These are phyloP conservation scores for Yarrowia galli DNA, from an alignment of 1,139 yeast genomes.

Conservation along the genomic window DNA sequence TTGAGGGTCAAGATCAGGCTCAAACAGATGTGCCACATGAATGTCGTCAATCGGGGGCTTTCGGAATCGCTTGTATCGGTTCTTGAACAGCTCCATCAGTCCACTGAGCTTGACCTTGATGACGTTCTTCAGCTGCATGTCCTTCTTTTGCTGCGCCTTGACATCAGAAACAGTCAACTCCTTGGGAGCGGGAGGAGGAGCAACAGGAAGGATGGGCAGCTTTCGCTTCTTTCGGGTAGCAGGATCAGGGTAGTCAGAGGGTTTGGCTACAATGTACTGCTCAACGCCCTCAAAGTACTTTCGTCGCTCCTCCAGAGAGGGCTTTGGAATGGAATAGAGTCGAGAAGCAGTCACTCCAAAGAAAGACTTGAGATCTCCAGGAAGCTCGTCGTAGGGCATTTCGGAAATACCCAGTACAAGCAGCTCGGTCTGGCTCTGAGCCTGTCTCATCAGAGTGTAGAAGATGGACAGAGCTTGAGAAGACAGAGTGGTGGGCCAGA, in stretches of 20 bases:
- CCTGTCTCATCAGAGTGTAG: constrained; percentile 68
- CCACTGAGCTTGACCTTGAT: constrained; percentile 86
- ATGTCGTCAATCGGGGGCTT: constrained; percentile 89
- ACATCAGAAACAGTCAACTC: constrained; percentile 46
- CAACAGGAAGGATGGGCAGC: constrained; percentile 55
- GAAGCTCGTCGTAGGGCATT: constrained; percentile 52
- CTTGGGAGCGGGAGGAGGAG: constrained; percentile 49
- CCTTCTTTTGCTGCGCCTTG: constrained; percentile 69
- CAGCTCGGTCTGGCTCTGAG: constrained; percentile 76
- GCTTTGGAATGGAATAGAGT: constrained; percentile 58
- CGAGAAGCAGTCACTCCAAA: constrained; percentile 64
- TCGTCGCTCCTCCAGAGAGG: constrained; percentile 56
- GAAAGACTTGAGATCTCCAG: constrained; percentile 53
- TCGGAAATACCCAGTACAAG: constrained; percentile 82
- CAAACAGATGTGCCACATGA: constrained; percentile 76
- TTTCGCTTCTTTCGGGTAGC: constrained; percentile 52
- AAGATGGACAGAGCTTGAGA: constrained; percentile 76
- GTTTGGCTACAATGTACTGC: constrained; percentile 68
- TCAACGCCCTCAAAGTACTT: constrained; percentile 65
- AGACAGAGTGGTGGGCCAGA: constrained; percentile 75
- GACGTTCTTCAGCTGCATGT: constrained; percentile 81
- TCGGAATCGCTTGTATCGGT: constrained; percentile 83
- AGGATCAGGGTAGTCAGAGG: constrained; percentile 58
- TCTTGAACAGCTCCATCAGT: constrained; percentile 86
- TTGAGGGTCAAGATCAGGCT: constrained; percentile 47